Evolutionary conservation across 352 stramenopile species (phyloP).

Genomic region (Phytophthora cryptogea): DNA sequence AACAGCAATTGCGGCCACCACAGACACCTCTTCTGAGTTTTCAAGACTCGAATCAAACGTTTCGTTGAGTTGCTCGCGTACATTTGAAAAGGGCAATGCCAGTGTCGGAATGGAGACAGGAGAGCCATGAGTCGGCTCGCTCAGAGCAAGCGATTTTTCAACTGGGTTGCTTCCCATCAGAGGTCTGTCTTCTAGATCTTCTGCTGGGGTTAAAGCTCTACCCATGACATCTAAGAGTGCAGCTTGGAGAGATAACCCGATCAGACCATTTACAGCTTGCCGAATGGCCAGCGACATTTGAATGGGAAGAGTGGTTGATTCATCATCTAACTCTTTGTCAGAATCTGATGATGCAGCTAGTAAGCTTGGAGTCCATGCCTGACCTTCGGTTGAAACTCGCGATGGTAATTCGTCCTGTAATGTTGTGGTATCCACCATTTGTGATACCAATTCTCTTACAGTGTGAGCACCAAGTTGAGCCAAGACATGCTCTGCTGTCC

Average conservation of each 20-base stretch:
- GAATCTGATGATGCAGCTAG: background rate
- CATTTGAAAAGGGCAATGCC: background rate
- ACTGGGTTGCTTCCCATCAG: background rate
- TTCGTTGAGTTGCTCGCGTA: background rate
- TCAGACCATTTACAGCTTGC: constrained; percentile 41
- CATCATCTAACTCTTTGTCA: constrained; percentile 1
- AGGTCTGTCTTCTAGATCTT: background rate
- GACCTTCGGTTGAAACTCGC: background rate
- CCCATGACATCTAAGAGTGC: constrained; percentile 36
- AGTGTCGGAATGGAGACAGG: constrained; percentile 10
- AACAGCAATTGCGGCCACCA: constrained; percentile 33
- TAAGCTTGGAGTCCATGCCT: background rate
- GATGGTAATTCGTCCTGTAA: background rate
- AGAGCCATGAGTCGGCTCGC: background rate
- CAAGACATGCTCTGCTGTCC: constrained; percentile 21
- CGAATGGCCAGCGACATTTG: constrained; percentile 48
- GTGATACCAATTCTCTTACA: constrained; percentile 15
- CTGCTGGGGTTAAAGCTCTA: constrained; percentile 1
- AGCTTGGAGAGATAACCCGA: constrained; percentile 49
- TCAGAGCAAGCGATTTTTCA: background rate
- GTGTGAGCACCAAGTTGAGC: constrained; percentile 12
- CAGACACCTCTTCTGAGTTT: constrained; percentile 22
- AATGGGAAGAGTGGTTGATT: constrained; percentile 28
- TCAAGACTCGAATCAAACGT: background rate
- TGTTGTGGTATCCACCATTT: constrained; percentile 9